These are phyloP conservation scores for Metschnikowia noctiluminum DNA, from an alignment of 805 yeast genomes.

Conservation along the genomic window DNA sequence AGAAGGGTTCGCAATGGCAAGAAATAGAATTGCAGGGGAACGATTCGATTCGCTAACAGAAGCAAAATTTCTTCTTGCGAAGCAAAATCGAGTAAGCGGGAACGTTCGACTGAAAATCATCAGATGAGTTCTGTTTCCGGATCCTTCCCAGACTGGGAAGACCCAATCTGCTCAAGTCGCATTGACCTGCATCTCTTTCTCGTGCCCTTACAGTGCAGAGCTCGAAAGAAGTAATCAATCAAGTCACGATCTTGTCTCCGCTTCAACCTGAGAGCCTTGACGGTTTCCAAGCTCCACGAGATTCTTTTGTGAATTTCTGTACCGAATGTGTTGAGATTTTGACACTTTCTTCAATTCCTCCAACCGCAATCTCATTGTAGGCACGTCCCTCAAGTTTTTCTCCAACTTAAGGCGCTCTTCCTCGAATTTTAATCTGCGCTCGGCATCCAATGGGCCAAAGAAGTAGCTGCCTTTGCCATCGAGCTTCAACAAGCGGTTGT, in stretches of 20 bases:
- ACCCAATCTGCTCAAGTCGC: not conserved
- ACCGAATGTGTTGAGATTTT: slow-evolving; percentile 38
- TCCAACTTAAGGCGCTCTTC: slow-evolving; percentile 74
- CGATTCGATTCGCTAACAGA: not conserved
- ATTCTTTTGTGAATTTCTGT: slow-evolving; percentile 27
- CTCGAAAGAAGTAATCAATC: no score
- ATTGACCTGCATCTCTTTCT: not conserved
- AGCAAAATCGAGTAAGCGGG: not conserved
- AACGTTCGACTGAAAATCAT: not conserved
- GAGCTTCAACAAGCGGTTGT: slow-evolving; percentile 74
- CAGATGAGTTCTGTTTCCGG: not conserved
- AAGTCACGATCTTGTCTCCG: not conserved
- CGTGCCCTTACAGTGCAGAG: no score
- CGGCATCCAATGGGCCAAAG: slow-evolving; percentile 65
- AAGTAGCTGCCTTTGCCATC: slow-evolving; percentile 76
- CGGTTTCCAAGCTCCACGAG: slow-evolving; percentile 21
- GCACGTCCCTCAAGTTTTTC: slow-evolving; percentile 65
- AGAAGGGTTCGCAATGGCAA: slow-evolving; percentile 76
- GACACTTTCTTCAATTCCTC: slow-evolving; percentile 57
- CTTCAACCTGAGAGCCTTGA: not conserved
- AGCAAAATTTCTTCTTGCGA: not conserved
- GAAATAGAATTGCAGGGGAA: slow-evolving; percentile 4
- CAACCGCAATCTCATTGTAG: slow-evolving; percentile 62
- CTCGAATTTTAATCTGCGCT: slow-evolving; percentile 67
- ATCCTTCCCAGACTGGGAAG: not conserved